phyloP scores from a whole-genome alignment of 164 flowering plant species.

The Magnolia changhungtana region DNA sequence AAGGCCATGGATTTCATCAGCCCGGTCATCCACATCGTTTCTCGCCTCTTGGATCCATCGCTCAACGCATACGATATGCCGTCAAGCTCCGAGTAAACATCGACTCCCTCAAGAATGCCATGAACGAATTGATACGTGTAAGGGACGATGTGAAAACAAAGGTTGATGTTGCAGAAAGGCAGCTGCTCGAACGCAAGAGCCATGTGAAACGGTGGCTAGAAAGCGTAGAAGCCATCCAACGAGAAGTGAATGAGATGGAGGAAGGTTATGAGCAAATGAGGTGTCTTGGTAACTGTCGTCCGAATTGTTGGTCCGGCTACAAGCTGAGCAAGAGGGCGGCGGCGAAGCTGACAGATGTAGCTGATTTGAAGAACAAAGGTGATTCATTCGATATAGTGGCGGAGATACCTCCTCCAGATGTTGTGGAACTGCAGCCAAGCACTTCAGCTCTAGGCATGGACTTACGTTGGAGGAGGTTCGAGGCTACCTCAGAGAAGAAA shows the following conservation, averaged over 20 bases:
- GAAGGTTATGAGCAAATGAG: background rate
- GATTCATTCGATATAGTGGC: background rate
- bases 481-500: background rate
- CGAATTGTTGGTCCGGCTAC: background rate
- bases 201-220: background rate
- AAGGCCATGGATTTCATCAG: no score
- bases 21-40: no score
- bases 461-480: background rate
- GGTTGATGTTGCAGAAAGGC: background rate
- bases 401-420: background rate
- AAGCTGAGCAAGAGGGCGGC: constrained; percentile 1
- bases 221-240: background rate
- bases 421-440: background rate
- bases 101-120: no score
- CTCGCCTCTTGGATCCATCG: no score
- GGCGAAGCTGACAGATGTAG: background rate
- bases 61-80: no score
- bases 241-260: background rate
- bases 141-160: background rate
- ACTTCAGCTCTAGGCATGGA: background rate
- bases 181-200: background rate
- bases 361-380: background rate
- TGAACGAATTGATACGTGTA: no score
- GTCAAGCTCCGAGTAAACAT: background rate
- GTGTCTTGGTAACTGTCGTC: background rate